phyloP scores from a whole-genome alignment of 768 basidiomycete genomes.

The Amylocystis lapponica region DNA sequence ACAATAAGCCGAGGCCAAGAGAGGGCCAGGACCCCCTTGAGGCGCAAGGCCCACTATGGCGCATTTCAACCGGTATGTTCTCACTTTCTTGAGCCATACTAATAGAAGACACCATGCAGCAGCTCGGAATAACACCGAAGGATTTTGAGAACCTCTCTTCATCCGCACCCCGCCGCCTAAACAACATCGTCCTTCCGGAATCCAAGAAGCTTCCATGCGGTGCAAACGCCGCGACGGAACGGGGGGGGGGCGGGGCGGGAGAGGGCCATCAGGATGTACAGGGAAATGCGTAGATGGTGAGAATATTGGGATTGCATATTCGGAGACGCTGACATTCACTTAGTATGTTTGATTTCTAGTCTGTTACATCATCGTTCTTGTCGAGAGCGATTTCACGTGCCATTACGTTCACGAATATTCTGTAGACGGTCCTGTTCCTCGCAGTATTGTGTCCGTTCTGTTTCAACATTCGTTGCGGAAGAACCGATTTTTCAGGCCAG shows the following conservation, averaged over 20 bases:
- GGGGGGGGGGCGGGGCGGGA: constrained; percentile 56
- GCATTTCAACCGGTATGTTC: constrained; percentile 69
- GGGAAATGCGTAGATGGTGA: constrained; percentile 60
- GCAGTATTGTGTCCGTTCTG: too few species aligned
- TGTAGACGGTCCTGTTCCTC: too few species aligned
- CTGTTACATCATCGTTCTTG: too few species aligned
- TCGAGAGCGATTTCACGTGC: too few species aligned
- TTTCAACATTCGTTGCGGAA: too few species aligned
- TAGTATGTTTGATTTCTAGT: too few species aligned
- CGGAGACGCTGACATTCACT: too few species aligned
- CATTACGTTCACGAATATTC: too few species aligned
- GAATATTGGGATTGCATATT: too few species aligned
- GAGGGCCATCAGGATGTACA: constrained; percentile 58
- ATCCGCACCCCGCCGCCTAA: constrained; percentile 58
- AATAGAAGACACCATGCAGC: constrained; percentile 2
- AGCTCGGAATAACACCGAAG: constrained; percentile 17
- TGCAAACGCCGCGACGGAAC: constrained; percentile 20
- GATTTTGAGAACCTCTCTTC: constrained; percentile 49
- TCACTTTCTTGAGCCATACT: neutral
- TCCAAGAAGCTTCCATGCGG: constrained; percentile 52
- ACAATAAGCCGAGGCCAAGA: constrained; percentile 22
- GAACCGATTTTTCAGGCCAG: too few species aligned
- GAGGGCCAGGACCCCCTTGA: constrained; percentile 20
- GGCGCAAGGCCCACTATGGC: constrained; percentile 61
- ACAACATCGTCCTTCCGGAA: constrained; percentile 67